Evolutionary conservation across 2,329 filamentous ascomycete species (phyloP).

Genomic region (Trichoderma cornu-damae): DNA sequence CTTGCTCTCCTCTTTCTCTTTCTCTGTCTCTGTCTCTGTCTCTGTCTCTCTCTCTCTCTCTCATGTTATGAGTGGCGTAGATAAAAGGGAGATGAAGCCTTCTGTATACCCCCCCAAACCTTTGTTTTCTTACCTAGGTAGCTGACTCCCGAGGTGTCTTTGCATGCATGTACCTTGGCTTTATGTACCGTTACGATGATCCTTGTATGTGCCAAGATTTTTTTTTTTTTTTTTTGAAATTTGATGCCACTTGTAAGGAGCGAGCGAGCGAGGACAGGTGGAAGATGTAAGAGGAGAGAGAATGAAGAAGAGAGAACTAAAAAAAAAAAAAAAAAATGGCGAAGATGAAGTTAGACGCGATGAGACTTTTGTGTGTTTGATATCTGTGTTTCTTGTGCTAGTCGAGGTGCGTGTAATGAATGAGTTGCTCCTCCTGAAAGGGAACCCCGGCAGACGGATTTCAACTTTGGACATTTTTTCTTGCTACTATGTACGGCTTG

Average conservation of each 20-base stretch:
- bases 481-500: too few species aligned
- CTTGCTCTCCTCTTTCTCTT: background rate
- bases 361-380: background rate
- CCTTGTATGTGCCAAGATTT: slow-evolving; percentile 1
- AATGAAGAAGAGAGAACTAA: too few species aligned
- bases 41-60: background rate
- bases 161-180: background rate
- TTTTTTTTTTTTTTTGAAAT: too few species aligned
- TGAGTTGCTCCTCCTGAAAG: too few species aligned
- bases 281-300: background rate
- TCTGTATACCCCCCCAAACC: slow-evolving; percentile 19
- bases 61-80: slow-evolving; percentile 1
- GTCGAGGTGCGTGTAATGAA: too few species aligned
- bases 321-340: background rate
- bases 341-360: background rate
- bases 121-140: slow-evolving; percentile 1
- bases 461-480: too few species aligned
- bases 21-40: too few species aligned
- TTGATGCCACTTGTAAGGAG: background rate
- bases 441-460: too few species aligned
- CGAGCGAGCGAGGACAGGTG: background rate
- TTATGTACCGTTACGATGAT: slow-evolving; percentile 6
- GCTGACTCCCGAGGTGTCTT: background rate
- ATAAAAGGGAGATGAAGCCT: background rate
- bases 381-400: background rate